Conservation (phyloP, 2,329 filamentous ascomycete species). For the Trichoderma aggressivum region DNA sequence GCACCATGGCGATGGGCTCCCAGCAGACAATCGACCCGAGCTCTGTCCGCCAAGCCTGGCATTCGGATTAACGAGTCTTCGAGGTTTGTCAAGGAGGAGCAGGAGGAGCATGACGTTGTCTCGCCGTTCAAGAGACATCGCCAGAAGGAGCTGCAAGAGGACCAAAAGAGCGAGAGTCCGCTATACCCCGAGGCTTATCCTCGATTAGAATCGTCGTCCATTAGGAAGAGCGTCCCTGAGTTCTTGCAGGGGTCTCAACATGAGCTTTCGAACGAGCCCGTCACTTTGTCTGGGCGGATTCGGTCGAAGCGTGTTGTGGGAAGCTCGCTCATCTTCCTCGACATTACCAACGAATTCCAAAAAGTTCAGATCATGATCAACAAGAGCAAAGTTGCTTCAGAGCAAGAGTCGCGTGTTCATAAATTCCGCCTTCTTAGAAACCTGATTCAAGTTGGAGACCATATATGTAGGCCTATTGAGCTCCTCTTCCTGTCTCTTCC, state of each 20-base stretch:
- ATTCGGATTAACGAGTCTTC: constrained; percentile 14
- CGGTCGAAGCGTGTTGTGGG: constrained; percentile 67
- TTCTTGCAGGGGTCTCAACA: constrained; percentile 33
- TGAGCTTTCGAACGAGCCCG: constrained; percentile 27
- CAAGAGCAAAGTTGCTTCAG: constrained; percentile 47
- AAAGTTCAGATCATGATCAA: constrained; percentile 76
- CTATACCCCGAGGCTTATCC: constrained; percentile 37
- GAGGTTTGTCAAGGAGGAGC: constrained; percentile 21
- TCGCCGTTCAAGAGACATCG: constrained; percentile 39
- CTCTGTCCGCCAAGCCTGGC: constrained; percentile 24
- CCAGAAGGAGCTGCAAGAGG: constrained; percentile 31
- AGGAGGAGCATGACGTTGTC: constrained; percentile 25
- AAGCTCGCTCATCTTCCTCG: constrained; percentile 79
- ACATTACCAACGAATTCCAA: constrained; percentile 69
- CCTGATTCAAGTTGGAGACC: constrained; percentile 75
- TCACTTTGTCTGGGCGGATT: constrained; percentile 60
- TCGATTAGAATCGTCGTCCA: constrained; percentile 29
- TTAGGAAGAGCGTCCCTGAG: constrained; percentile 33
- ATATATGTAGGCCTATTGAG: constrained; percentile 62
- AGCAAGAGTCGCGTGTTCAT: constrained; percentile 34
- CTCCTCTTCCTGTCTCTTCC: constrained; percentile 17
- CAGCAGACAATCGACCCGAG: constrained; percentile 11
- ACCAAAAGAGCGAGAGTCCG: constrained; percentile 34
- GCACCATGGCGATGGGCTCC: constrained; percentile 5
- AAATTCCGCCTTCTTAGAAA: constrained; percentile 60